phyloP scores from a whole-genome alignment of 148 eudicot species.

The Persicaria maculosa region DNA sequence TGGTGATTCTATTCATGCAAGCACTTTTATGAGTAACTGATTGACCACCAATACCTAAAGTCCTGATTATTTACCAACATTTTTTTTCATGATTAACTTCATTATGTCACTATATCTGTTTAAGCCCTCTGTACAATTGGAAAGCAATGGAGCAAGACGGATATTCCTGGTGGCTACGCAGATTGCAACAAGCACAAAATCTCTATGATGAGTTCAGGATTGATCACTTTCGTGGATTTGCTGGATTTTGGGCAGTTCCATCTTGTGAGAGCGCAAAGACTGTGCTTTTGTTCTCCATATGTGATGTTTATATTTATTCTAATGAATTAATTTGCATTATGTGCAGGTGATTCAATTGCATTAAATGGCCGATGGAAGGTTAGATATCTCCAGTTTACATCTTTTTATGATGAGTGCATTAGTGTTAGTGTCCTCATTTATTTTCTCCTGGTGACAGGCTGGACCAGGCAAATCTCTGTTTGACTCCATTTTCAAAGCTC shows the following conservation, averaged over 20 bases:
- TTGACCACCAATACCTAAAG: not conserved
- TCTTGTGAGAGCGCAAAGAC: conserved; percentile 46
- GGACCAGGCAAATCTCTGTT: conserved; percentile 92
- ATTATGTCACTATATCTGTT: not conserved
- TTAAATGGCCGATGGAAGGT: conserved; percentile 88
- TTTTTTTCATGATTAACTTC: not conserved
- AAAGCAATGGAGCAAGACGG: conserved; percentile 80
- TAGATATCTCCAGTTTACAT: conserved; percentile 20
- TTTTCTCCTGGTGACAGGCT: conserved; percentile 31
- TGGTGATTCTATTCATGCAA: conserved; percentile 13
- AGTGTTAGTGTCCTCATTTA: not conserved
- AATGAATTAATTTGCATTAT: conserved; percentile 1
- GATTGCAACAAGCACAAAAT: conserved; percentile 69
- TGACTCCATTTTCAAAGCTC: conserved; percentile 63
- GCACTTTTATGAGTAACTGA: not conserved
- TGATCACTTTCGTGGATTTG: conserved; percentile 97
- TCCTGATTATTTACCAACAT: not conserved
- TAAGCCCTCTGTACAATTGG: conserved; percentile 95
- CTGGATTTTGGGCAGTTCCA: conserved; percentile 99
- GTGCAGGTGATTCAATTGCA: conserved; percentile 82
- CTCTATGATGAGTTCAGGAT: conserved; percentile 93
- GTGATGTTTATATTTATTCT: not conserved
- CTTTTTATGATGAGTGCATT: conserved; percentile 24
- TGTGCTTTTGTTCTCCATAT: conserved; percentile 1
- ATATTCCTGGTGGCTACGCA: conserved; percentile 89